Base-by-base conservation (phyloP, 306 rosid species). In the Cucurbita maxima region DNA sequence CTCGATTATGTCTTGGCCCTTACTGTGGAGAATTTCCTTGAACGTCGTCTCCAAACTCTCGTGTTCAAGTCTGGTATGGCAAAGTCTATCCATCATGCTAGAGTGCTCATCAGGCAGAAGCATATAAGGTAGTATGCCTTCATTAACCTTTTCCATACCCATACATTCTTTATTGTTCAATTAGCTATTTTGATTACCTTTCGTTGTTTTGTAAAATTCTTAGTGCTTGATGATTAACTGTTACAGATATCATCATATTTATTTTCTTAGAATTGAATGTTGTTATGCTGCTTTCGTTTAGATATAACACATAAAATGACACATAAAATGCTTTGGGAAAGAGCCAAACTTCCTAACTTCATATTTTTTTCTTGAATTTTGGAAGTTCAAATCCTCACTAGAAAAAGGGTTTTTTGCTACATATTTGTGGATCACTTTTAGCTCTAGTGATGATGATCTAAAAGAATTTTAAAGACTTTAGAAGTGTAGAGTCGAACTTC, bases 1-100 rank as follows among this genome's bases (percentile, higher is more conserved):
- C 71, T 64, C 5, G 71, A 64, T 64, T 64, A 64, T 41, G 71
- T 64, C 71, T 43, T 64, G 53, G 71, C 71, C 5, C 71, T 64
- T 19, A 64, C 71, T 41, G 71, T 64, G n/a, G 71, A 64, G 71
- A 64, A 64, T 11, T 64, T 64, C 71, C 71, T 64, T 43, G 71
- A 64, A 37, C 71, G 71, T 11, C 71, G 71, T 19, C 71, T 64
- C 18, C 71, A 64, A 41, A 64, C 71, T 64, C 71, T 64, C 0
- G 71, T 64, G 37, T 64, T 64, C 37, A 64, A 64, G 71, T 64
- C 71, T 64, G 71, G 71, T 2, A 64, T 64, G 71, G 71, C 71
- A 0, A 64, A 64, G 53, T 64, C 71, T 18, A 64, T 64, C n/a
- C 71, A 64, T 14, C 71, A 64, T 64, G 71, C 71, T 43, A 64